phyloP scores from a whole-genome alignment of 2,329 filamentous ascomycete species.

The Aspergillus pseudonomiae region DNA sequence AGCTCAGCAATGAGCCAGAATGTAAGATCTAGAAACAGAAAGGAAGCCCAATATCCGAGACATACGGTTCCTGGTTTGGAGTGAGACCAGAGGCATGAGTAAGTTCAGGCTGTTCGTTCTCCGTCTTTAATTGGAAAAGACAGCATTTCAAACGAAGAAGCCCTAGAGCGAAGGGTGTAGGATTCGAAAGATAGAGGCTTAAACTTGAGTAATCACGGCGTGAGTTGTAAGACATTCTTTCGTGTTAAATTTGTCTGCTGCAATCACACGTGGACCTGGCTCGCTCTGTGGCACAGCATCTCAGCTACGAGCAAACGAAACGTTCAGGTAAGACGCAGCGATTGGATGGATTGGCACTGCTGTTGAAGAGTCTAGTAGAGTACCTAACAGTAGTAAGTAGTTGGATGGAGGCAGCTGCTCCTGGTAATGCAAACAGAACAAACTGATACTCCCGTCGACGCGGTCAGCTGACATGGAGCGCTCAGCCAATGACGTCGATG shows the following conservation, averaged over 20 bases:
- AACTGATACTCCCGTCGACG: not conserved
- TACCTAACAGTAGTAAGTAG: too few relatives aligned
- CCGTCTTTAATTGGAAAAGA: not conserved
- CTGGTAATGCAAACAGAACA: not conserved
- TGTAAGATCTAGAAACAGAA: not conserved
- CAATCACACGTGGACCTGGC: not conserved
- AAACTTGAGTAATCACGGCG: not conserved
- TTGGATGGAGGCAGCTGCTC: too few relatives aligned
- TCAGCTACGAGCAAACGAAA: not conserved
- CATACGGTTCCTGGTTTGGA: not conserved
- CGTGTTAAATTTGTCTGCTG: not conserved
- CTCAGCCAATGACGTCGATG: not conserved
- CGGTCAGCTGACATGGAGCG: too few relatives aligned
- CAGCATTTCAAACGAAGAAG: not conserved
- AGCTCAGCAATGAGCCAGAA: not conserved
- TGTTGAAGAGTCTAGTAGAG: not conserved
- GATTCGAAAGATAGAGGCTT: not conserved
- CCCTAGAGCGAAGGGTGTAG: not conserved
- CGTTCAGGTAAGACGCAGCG: not conserved
- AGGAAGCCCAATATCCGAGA: not conserved
- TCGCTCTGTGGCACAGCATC: not conserved
- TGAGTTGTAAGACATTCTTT: not conserved
- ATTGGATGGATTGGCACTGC: not conserved
- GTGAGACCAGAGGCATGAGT: not conserved
- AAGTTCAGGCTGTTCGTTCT: not conserved